phyloP scores from a whole-genome alignment of 805 yeast genomes.

The Ogataea philodendri region DNA sequence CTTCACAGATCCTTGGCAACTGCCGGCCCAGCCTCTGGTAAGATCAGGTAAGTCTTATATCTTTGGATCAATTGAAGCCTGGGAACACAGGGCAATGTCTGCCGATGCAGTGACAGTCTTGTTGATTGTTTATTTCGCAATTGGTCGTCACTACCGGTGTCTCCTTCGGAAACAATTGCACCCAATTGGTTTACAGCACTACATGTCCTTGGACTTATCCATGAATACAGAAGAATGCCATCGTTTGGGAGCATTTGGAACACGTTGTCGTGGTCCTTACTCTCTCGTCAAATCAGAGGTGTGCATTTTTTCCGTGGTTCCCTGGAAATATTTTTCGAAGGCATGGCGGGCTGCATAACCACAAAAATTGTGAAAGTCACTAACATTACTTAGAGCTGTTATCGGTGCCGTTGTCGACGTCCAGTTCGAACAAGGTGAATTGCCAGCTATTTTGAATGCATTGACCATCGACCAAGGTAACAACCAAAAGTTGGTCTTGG shows the following conservation, averaged over 20 bases:
- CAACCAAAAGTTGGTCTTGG: conserved; percentile 69
- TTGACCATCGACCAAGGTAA: conserved; percentile 80
- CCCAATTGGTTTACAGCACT: conserved; percentile 6
- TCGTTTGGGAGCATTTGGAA: neutral
- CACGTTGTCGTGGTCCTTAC: neutral
- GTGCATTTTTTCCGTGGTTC: conserved; percentile 18
- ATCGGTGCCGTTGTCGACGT: conserved; percentile 99
- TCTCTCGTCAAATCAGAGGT: conserved; percentile 22
- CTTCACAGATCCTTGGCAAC: conserved; percentile 77
- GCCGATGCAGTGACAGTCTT: neutral
- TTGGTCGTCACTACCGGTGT: neutral
- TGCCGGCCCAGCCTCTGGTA: conserved; percentile 75
- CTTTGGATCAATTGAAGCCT: conserved; percentile 8
- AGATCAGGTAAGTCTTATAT: conserved; percentile 69
- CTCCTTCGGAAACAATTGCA: neutral
- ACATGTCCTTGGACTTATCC: neutral
- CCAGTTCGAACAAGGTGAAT: conserved; percentile 95
- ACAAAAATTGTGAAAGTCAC: conserved; percentile 13
- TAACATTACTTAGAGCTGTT: conserved; percentile 65
- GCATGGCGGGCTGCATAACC: conserved; percentile 25
- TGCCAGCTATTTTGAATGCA: conserved; percentile 97
- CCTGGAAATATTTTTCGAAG: conserved; percentile 18
- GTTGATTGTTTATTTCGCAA: neutral
- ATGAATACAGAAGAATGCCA: neutral
- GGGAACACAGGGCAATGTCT: neutral